phyloP scores from a whole-genome alignment of 441 rosid genomes.

The Mallotus repandus region DNA sequence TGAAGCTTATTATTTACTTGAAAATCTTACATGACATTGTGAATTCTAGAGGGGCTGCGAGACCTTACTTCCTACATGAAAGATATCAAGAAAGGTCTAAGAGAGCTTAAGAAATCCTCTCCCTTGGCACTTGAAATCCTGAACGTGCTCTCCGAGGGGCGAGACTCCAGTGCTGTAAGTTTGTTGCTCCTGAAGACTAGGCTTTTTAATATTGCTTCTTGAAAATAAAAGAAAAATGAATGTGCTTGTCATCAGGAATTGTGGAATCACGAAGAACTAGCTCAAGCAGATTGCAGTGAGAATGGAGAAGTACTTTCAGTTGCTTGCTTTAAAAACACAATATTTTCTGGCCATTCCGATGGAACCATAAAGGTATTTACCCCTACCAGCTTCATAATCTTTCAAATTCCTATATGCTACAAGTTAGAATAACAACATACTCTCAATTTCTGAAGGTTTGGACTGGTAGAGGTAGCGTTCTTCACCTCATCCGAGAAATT shows the following conservation, averaged over 20 bases:
- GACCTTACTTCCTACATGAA: constrained; percentile 50
- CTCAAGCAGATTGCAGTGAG: constrained; percentile 52
- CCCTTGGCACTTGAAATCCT: constrained; percentile 58
- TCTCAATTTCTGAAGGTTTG: constrained; percentile 51
- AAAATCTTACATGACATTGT: constrained; percentile 14
- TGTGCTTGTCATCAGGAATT: constrained; percentile 43
- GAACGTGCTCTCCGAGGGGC: constrained; percentile 55
- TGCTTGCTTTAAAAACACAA: constrained; percentile 49
- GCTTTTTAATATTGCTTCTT: no score
- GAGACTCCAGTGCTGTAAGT: constrained; percentile 64
- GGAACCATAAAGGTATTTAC: constrained; percentile 65
- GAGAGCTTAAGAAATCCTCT: constrained; percentile 61
- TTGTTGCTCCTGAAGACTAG: neutral
- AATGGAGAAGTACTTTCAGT: constrained; percentile 66
- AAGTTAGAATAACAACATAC: constrained; percentile 5
- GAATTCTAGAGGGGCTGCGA: constrained; percentile 48
- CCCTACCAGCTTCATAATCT: neutral
- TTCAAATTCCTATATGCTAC: neutral
- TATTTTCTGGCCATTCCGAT: constrained; percentile 79
- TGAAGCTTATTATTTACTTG: constrained; percentile 4
- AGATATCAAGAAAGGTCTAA: constrained; percentile 57
- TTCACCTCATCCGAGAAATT: constrained; percentile 63
- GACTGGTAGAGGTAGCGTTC: constrained; percentile 63
- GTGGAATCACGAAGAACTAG: constrained; percentile 70
- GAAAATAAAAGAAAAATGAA: neutral